phyloP scores from a whole-genome alignment of 2,329 filamentous ascomycete genomes.

The Trichophyton simii region DNA sequence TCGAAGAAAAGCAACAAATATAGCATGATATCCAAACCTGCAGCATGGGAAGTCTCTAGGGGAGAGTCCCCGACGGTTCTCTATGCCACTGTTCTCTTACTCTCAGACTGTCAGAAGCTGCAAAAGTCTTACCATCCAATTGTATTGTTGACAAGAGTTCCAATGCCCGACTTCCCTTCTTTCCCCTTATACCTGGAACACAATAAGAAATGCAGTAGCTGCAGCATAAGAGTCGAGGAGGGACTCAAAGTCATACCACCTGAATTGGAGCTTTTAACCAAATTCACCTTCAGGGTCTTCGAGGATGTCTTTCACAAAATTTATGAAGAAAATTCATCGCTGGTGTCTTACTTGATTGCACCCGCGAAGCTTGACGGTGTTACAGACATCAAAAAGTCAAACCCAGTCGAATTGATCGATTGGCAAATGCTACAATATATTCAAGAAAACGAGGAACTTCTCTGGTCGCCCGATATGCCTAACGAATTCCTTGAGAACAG shows the following conservation, averaged over 20 bases:
- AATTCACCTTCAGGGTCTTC: slow-evolving; percentile 66
- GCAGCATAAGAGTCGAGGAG: slow-evolving; percentile 34
- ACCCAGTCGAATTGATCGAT: slow-evolving; percentile 31
- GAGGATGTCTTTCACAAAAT: slow-evolving; percentile 79
- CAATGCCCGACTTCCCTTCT: slow-evolving; percentile 50
- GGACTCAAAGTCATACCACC: slow-evolving; percentile 33
- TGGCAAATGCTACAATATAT: slow-evolving; percentile 28
- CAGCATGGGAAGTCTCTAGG: slow-evolving; percentile 49
- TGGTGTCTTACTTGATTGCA: slow-evolving; percentile 73
- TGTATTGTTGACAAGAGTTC: slow-evolving; percentile 55
- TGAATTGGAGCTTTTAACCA: slow-evolving; percentile 45
- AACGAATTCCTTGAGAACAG: slow-evolving; percentile 33
- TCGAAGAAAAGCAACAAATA: slow-evolving; percentile 64
- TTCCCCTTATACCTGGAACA: slow-evolving; percentile 64
- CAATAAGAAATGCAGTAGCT: slow-evolving; percentile 47
- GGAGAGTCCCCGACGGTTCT: slow-evolving; percentile 41
- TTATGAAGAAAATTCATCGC: slow-evolving; percentile 50
- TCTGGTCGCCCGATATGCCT: slow-evolving; percentile 34
- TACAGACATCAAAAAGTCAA: neutral
- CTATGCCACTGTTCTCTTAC: slow-evolving; percentile 49
- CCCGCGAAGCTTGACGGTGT: slow-evolving; percentile 33
- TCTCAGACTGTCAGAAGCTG: slow-evolving; percentile 46
- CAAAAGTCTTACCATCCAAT: slow-evolving; percentile 51
- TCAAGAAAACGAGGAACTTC: slow-evolving; percentile 25
- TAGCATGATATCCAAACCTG: slow-evolving; percentile 65